Conservation (phyloP, 768 basidiomycete species). For the Podaxis sp. region DNA sequence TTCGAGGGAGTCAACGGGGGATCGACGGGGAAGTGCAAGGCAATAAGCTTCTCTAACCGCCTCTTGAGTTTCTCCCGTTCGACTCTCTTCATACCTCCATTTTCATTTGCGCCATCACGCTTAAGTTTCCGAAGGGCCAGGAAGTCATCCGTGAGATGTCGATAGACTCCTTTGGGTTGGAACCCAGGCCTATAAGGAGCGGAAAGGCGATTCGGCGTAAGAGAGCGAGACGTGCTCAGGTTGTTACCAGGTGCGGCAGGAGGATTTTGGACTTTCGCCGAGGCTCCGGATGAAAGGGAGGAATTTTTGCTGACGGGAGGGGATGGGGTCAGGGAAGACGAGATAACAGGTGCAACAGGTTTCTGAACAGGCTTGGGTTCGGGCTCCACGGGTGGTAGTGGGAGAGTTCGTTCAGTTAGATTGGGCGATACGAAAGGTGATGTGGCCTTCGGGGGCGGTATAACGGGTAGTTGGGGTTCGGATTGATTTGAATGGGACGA, state of each 20-base stretch:
- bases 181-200: constrained; percentile 89
- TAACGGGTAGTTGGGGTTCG: constrained; percentile 1
- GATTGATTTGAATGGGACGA: constrained; percentile 1
- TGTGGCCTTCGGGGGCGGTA: not conserved
- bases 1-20: constrained; percentile 9
- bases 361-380: not conserved
- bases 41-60: constrained; percentile 84
- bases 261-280: not conserved
- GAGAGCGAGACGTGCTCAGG: constrained; percentile 6
- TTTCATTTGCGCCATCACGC: constrained; percentile 36
- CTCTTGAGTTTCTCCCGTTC: constrained; percentile 85
- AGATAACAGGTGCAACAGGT: constrained; percentile 1
- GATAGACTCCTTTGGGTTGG: constrained; percentile 85
- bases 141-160: constrained; percentile 83
- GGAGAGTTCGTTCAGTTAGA: constrained; percentile 8
- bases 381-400: not conserved
- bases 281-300: not conserved
- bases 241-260: not conserved
- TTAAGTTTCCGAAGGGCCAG: constrained; percentile 42
- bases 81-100: constrained; percentile 48
- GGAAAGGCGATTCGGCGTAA: constrained; percentile 22
- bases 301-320: not conserved
- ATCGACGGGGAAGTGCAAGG: constrained; percentile 59
- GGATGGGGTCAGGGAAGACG: not conserved
- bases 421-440: constrained; percentile 7